Evolutionary conservation across 495 filamentous ascomycete genomes (phyloP).

Genomic region (Aspergillus bertholletiae): DNA sequence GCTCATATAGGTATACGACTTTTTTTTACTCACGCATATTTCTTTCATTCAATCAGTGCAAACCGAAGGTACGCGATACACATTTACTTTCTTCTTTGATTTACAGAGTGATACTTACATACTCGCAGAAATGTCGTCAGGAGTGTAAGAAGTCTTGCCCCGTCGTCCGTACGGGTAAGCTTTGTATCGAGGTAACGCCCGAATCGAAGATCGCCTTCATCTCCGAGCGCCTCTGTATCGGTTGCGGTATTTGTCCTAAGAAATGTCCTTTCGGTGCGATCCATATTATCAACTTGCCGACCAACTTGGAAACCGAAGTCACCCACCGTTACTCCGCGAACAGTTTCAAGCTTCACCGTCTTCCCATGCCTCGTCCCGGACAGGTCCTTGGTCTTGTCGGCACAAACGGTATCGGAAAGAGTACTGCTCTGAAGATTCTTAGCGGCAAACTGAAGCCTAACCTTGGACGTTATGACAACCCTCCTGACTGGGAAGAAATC

Average conservation of each 20-base stretch:
- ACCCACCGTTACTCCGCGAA: slow-evolving; percentile 98
- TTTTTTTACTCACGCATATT: slow-evolving; percentile 29
- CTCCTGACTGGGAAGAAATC: slow-evolving; percentile 98
- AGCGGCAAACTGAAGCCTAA: slow-evolving; percentile 98
- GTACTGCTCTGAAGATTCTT: slow-evolving; percentile 95
- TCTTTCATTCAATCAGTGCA: slow-evolving; percentile 61
- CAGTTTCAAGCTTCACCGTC: slow-evolving; percentile 97
- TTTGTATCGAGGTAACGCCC: slow-evolving; percentile 89
- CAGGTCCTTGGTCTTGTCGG: slow-evolving; percentile 97
- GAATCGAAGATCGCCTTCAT: slow-evolving; percentile 97
- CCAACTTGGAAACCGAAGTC: slow-evolving; percentile 95
- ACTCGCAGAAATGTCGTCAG: slow-evolving; percentile 79
- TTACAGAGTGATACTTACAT: slow-evolving; percentile 13
- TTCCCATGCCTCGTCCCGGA: slow-evolving; percentile 92
- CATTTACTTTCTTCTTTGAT: background rate
- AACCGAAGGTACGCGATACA: slow-evolving; percentile 73
- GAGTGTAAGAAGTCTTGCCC: slow-evolving; percentile 99
- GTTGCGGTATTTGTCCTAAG: slow-evolving; percentile 98
- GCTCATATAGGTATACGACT: slow-evolving; percentile 14
- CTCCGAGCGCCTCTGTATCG: slow-evolving; percentile 90
- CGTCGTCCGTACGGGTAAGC: slow-evolving; percentile 95
- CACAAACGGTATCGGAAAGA: slow-evolving; percentile 99
- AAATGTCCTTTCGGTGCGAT: slow-evolving; percentile 99
- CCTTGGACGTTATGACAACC: slow-evolving; percentile 89
- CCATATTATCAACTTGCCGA: slow-evolving; percentile 98